Conservation (phyloP, 805 yeast genomes). For the Starmerella kuoi region DNA sequence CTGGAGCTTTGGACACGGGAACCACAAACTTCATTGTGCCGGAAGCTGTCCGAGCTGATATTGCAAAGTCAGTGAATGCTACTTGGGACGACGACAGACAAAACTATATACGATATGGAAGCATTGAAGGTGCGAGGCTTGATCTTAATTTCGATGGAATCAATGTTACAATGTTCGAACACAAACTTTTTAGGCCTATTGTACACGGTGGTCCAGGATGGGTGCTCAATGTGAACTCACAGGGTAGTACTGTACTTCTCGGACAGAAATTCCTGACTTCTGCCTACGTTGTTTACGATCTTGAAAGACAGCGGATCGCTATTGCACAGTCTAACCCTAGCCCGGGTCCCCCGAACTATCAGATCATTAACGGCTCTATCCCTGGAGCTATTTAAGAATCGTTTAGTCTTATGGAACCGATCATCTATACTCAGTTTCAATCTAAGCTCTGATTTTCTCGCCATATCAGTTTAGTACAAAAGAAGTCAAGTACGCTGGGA, state of each 20-base stretch:
- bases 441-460: no score
- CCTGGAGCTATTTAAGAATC: no score
- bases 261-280: conserved; percentile 56
- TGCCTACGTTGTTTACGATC: conserved; percentile 55
- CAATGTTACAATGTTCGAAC: conserved; percentile 18
- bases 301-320: conserved; percentile 44
- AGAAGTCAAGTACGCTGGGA: no score
- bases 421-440: no score
- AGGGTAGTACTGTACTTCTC: conserved; percentile 30
- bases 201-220: conserved; percentile 1
- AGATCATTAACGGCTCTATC: background rate
- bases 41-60: conserved; percentile 3
- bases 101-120: conserved; percentile 4
- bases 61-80: conserved; percentile 11
- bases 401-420: no score
- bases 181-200: conserved; percentile 16
- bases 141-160: conserved; percentile 20
- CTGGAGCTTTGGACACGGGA: conserved; percentile 38
- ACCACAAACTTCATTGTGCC: conserved; percentile 39
- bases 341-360: background rate
- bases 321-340: conserved; percentile 38
- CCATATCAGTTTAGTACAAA: no score
- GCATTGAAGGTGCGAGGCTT: conserved; percentile 1
- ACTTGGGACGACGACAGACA: conserved; percentile 3
- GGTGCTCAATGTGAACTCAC: conserved; percentile 11